A percentile compares a stretch with the other conserved stretches of the same genome.
These are phyloP conservation scores for Pythium sp. DNA, from an alignment of 352 stramenopile genomes.

Conservation along the genomic window DNA sequence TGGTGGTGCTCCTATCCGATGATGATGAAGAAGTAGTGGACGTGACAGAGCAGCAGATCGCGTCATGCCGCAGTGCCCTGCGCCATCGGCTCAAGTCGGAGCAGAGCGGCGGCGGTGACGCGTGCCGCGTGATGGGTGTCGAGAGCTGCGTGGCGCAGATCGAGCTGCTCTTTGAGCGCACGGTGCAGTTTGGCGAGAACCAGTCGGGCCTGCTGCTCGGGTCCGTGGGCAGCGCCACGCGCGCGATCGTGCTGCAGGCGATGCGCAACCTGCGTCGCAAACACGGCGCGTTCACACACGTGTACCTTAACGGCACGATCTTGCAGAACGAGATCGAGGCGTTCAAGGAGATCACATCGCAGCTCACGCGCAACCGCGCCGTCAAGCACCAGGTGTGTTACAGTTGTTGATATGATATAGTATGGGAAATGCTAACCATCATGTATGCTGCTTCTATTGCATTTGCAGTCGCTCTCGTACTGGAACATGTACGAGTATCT, in stretches of 20 bases:
- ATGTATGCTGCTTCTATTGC: neutral
- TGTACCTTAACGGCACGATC: slow-evolving; percentile 78
- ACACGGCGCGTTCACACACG: slow-evolving; percentile 44
- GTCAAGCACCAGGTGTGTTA: slow-evolving; percentile 57
- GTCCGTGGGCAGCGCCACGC: slow-evolving; percentile 44
- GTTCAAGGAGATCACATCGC: slow-evolving; percentile 78
- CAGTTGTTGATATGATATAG: neutral
- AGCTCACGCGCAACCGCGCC: slow-evolving; percentile 49
- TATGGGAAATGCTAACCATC: neutral
- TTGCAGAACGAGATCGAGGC: slow-evolving; percentile 82
- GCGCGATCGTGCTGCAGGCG: slow-evolving; percentile 46
- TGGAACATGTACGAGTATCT: slow-evolving; percentile 86
- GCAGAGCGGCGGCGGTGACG: neutral
- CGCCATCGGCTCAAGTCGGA: slow-evolving; percentile 38
- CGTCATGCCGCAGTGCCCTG: slow-evolving; percentile 36
- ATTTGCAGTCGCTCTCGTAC: slow-evolving; percentile 51
- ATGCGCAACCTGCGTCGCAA: slow-evolving; percentile 45
- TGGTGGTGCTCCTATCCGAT: neutral
- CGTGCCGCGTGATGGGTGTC: slow-evolving; percentile 18
- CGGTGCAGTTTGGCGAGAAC: slow-evolving; percentile 67
- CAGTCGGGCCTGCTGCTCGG: slow-evolving; percentile 75
- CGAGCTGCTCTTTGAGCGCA: slow-evolving; percentile 67
- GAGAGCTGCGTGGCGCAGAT: slow-evolving; percentile 33
- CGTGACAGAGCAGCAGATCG: slow-evolving; percentile 26
- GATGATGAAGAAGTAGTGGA: neutral